phyloP scores from a whole-genome alignment of 2,329 filamentous ascomycete genomes.

The Pseudopithomyces chartarum region DNA sequence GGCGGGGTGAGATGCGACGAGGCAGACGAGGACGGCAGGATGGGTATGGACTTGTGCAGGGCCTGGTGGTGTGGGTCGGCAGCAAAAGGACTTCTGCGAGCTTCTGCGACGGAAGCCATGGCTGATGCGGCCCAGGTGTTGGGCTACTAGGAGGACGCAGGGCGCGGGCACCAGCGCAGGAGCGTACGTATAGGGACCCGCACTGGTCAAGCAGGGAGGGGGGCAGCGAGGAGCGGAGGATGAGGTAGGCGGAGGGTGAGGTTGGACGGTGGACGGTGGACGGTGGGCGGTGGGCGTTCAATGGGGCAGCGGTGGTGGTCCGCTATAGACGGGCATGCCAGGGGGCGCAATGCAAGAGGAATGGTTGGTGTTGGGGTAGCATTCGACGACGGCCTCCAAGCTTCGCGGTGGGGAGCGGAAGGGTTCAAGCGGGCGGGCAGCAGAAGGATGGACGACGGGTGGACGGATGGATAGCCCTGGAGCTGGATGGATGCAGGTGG shows the following conservation, averaged over 20 bases:
- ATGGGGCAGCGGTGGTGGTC: not conserved
- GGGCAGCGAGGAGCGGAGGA: not conserved
- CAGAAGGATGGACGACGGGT: not conserved
- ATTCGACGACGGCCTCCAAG: constrained; percentile 6
- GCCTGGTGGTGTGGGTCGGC: constrained; percentile 47
- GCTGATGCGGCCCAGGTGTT: constrained; percentile 15
- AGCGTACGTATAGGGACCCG: not conserved
- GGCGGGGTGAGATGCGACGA: constrained; percentile 48
- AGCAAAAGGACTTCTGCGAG: constrained; percentile 54
- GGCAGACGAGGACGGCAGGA: constrained; percentile 54
- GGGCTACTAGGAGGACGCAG: constrained; percentile 10
- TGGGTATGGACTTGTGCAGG: constrained; percentile 58
- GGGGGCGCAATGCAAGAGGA: constrained; percentile 5
- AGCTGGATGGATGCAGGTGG: constrained; percentile 7
- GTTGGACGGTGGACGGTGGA: not conserved
- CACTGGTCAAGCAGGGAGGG: not conserved
- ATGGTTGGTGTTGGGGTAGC: constrained; percentile 7
- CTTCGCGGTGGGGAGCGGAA: constrained; percentile 3
- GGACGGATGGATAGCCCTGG: constrained; percentile 5
- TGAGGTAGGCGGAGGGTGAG: not conserved
- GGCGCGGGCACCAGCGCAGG: constrained; percentile 1
- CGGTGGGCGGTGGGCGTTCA: not conserved
- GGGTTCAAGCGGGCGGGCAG: constrained; percentile 7
- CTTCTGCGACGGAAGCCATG: constrained; percentile 53
- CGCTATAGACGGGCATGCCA: constrained; percentile 17